Conservation (phyloP, 108 stramenopile genomes). For the Skeletonema potamos region DNA sequence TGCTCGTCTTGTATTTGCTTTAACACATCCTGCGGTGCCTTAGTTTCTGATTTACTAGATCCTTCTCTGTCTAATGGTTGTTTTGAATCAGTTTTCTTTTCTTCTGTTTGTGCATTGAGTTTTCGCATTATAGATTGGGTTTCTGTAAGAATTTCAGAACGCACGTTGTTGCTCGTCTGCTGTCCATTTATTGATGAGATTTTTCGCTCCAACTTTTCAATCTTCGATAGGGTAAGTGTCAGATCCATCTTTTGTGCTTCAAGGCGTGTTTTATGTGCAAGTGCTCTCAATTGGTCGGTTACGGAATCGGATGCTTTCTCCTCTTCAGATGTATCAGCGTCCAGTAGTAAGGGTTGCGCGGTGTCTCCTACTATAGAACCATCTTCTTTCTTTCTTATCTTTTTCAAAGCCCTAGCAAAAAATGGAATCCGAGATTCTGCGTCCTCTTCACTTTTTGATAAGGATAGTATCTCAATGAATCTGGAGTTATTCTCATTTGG, state of each 20-base stretch:
- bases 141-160: conserved; percentile 7
- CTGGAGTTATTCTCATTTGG: neutral
- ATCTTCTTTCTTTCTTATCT: conserved; percentile 3
- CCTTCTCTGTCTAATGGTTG: neutral
- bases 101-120: neutral
- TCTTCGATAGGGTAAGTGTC: conserved; percentile 29
- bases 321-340: neutral
- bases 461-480: neutral
- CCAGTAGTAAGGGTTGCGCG: neutral
- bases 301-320: conserved; percentile 6
- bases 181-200: neutral
- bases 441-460: neutral
- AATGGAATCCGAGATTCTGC: neutral
- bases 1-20: conserved; percentile 5
- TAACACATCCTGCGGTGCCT: neutral
- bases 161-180: neutral
- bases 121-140: neutral
- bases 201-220: conserved; percentile 32
- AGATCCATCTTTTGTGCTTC: conserved; percentile 40
- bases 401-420: conserved; percentile 3
- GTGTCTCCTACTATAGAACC: neutral
- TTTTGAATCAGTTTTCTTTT: neutral
- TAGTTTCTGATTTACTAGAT: neutral
- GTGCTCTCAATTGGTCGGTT: conserved; percentile 20
- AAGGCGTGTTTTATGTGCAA: conserved; percentile 24